These are phyloP conservation scores for Cryptococcus maquisensis DNA, from an alignment of 1,284 basidiomycete genomes.

Conservation along the genomic window DNA sequence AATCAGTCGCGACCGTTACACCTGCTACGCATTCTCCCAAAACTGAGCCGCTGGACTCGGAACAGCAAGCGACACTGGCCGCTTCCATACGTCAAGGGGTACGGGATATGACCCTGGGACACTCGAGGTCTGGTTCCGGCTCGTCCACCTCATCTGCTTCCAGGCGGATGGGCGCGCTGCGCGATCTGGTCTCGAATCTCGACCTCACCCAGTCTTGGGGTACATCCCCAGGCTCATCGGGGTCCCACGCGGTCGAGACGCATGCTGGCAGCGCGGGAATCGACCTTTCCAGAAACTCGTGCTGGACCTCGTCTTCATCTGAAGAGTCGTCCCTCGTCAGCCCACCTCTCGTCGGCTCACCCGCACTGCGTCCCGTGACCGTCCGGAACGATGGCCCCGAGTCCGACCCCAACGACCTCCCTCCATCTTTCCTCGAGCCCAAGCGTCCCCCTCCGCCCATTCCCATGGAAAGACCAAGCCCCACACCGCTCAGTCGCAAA, in stretches of 20 bases:
- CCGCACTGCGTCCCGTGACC: not conserved
- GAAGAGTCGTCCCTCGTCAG: slow-evolving; percentile 4
- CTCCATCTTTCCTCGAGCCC: too few species aligned
- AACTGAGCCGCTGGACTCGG: slow-evolving; percentile 4
- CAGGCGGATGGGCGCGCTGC: slow-evolving; percentile 34
- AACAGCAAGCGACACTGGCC: not conserved
- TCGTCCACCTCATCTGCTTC: slow-evolving; percentile 18
- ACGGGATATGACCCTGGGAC: slow-evolving; percentile 2
- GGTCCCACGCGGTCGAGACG: not conserved
- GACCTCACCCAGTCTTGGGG: slow-evolving; percentile 44
- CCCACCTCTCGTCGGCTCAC: not conserved
- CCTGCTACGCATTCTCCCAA: slow-evolving; percentile 16
- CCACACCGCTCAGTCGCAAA: too few species aligned
- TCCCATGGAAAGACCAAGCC: too few species aligned
- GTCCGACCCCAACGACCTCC: too few species aligned
- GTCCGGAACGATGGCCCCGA: not conserved
- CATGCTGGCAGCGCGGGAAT: too few species aligned
- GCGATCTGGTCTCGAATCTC: slow-evolving; percentile 39
- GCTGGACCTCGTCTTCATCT: slow-evolving; percentile 8
- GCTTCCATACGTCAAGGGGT: not conserved
- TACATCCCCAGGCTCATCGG: slow-evolving; percentile 10
- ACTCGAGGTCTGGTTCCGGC: not conserved
- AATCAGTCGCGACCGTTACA: slow-evolving; percentile 25
- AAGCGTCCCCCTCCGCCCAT: too few species aligned
- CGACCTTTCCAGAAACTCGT: slow-evolving; percentile 4